Base-by-base conservation (phyloP, 192 early-diverging fungal genomes). In the Coemansia sp. region DNA sequence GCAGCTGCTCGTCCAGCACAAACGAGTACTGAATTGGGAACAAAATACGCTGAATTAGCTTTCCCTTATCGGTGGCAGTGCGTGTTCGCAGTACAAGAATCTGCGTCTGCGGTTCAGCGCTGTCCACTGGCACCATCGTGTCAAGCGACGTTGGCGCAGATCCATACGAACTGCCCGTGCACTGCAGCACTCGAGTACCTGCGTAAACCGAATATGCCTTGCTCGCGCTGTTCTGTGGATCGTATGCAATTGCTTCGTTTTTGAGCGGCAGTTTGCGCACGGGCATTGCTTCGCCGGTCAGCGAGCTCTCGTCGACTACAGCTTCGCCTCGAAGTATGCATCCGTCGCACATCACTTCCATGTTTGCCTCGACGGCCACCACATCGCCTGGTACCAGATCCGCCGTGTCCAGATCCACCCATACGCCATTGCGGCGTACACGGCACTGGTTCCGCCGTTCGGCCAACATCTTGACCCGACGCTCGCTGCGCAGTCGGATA, bases 261-360 rank as follows among this genome's bases (percentile, higher is more conserved):
- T 43, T 43, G 12, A 43, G 41, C 12, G 41, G 41, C 12, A 43
- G 41, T n/a, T 43, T 43, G 12, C 41, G 41, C 41, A 43, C 41
- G 10, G 41, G 41, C 41, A 43, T 43, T n/a, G 41, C 41, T n/a
- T 43, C 41, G 41, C 41, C 41, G 12, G 41, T 43, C 41, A 43
- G 41, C 41, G 41, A 43, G 12, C 41, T 43, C 12, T 43, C 41
- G 12, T 43, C 41, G 1, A 43, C 41, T 11, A 43, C 41, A 0
- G 4, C 41, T 11, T 43, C 41, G 41, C 41, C 41, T 11, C 16
- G 41, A 4, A 43, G 41, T 11, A 43, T 11, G 16, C 41, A 43
- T 43, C 41, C 41, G 41, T 43, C 41, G 41, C 41, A 43, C 12
- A 43, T 43, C 41, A 43, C 41, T n/a, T 43, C 41, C 41, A 43